Percentiles rank a stretch among this genome's conserved stretches.
phyloP scores from a whole-genome alignment of 164 flowering plant genomes.

The Protea cynaroides region DNA sequence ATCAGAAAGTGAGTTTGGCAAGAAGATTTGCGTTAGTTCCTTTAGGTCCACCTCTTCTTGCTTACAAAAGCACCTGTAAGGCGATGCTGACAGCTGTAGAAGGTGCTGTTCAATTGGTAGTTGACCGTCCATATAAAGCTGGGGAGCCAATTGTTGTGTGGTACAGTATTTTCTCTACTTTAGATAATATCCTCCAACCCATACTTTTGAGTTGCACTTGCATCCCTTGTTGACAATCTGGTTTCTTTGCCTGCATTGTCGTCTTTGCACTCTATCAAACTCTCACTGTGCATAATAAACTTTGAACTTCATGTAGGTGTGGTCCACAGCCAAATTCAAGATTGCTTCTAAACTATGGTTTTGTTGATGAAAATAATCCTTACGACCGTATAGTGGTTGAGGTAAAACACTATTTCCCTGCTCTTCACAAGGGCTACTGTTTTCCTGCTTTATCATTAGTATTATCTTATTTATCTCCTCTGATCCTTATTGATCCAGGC shows the following conservation, averaged over 20 bases:
- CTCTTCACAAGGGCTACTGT: background rate
- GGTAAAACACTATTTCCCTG: constrained; percentile 35
- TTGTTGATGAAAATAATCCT: constrained; percentile 94
- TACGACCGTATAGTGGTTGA: constrained; percentile 73
- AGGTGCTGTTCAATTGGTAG: constrained; percentile 79
- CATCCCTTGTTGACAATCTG: background rate
- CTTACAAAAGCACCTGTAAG: constrained; percentile 89
- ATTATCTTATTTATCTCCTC: background rate
- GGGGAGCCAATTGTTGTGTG: constrained; percentile 91
- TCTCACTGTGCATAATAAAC: constrained; percentile 1
- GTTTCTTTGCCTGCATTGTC: background rate
- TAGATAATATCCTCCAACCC: background rate
- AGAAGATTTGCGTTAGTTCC: constrained; percentile 98
- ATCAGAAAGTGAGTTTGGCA: constrained; percentile 88
- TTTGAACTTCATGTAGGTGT: constrained; percentile 56
- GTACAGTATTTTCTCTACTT: constrained; percentile 30
- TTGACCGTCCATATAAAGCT: constrained; percentile 83
- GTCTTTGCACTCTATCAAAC: background rate
- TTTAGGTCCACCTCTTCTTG: constrained; percentile 90
- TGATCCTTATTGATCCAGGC: constrained; percentile 46
- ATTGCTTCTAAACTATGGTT: constrained; percentile 89
- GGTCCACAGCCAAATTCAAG: constrained; percentile 98
- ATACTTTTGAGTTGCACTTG: background rate
- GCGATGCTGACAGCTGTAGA: constrained; percentile 89
- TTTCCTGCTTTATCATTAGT: background rate